phyloP scores from a whole-genome alignment of 2,329 filamentous ascomycete genomes.

The Trichophyton schoenleinii region DNA sequence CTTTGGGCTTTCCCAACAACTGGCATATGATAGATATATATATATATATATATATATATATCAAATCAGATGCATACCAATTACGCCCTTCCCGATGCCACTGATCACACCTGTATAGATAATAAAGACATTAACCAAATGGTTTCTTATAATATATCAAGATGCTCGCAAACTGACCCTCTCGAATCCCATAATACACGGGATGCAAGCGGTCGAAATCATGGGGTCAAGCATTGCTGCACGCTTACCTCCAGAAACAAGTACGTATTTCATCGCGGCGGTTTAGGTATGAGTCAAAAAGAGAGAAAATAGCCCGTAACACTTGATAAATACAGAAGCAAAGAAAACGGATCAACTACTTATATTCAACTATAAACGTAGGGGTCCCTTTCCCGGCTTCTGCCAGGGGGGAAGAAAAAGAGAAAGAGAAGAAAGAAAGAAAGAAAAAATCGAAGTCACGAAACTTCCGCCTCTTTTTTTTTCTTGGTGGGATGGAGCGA shows the following conservation, averaged over 20 bases:
- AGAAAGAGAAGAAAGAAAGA: background rate
- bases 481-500: background rate
- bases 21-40: background rate
- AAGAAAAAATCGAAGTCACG: constrained; percentile 1
- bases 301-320: background rate
- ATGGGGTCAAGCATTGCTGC: constrained; percentile 9
- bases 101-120: constrained; percentile 32
- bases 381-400: constrained; percentile 11
- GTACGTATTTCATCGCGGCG: constrained; percentile 63
- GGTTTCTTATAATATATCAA: background rate
- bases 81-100: constrained; percentile 50
- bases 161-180: background rate
- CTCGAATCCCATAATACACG: background rate
- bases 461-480: background rate
- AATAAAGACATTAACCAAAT: constrained; percentile 1
- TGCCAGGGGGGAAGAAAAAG: constrained; percentile 7
- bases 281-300: background rate
- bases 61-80: constrained; percentile 38
- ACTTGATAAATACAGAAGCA: background rate
- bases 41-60: background rate
- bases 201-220: background rate
- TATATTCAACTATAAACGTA: constrained; percentile 7
- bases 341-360: background rate
- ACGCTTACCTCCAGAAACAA: constrained; percentile 60
- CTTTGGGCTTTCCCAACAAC: constrained; percentile 16